Evolutionary conservation across 371 early-diverging fungal species (phyloP).

Genomic region (Globomyces sp.): DNA sequence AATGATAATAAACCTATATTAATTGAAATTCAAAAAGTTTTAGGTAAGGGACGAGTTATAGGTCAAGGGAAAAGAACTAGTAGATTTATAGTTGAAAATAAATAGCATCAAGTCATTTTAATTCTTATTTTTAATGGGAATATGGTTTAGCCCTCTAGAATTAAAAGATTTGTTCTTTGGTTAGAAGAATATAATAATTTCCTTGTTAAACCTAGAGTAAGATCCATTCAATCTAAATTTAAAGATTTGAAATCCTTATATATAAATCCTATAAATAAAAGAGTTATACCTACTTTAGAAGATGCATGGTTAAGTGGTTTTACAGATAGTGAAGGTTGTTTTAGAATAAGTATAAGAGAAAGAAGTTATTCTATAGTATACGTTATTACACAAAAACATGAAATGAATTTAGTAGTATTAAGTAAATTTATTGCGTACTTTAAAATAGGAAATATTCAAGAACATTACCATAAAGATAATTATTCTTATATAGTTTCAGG

Average conservation of each 20-base stretch:
- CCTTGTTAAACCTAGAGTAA: constrained; percentile 31
- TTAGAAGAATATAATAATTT: constrained; percentile 23
- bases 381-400: constrained; percentile 48
- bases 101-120: constrained; percentile 33
- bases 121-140: constrained; percentile 48
- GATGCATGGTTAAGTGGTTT: constrained; percentile 49
- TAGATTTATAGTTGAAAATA: constrained; percentile 42
- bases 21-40: constrained; percentile 43
- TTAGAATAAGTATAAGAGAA: constrained; percentile 42
- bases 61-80: constrained; percentile 32
- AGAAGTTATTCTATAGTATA: constrained; percentile 36
- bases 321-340: constrained; percentile 59
- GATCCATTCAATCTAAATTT: no score
- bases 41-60: constrained; percentile 39
- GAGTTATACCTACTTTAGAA: constrained; percentile 43
- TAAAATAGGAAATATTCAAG: constrained; percentile 30
- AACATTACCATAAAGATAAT: constrained; percentile 25
- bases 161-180: constrained; percentile 36
- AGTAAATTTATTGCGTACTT: constrained; percentile 29
- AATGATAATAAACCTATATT: constrained; percentile 35
- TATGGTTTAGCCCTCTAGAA: constrained; percentile 38
- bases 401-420: constrained; percentile 24
- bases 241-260: no score
- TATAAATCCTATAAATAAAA: no score
- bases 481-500: constrained; percentile 33